These are phyloP conservation scores for Pythium monospermum DNA, from an alignment of 352 stramenopile species.

Conservation along the genomic window DNA sequence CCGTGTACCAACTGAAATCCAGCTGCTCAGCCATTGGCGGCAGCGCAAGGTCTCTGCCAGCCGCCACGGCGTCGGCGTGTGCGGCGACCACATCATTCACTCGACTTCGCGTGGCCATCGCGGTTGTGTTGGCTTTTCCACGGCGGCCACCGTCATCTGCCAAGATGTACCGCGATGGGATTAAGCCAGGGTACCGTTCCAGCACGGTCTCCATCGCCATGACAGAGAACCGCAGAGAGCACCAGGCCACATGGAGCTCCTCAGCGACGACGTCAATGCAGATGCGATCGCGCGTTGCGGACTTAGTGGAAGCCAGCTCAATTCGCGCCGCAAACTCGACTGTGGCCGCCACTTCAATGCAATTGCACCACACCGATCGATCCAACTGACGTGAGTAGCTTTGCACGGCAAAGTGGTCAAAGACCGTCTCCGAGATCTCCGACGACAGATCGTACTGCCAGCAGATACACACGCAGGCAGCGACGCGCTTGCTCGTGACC, in stretches of 20 bases:
- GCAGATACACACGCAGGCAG: too few species aligned
- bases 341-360: slow-evolving; percentile 13
- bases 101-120: neutral
- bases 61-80: slow-evolving; percentile 4
- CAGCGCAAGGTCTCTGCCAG: too few species aligned
- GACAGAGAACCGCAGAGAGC: slow-evolving; percentile 12
- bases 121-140: neutral
- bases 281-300: slow-evolving; percentile 5
- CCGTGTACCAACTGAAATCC: slow-evolving; percentile 13
- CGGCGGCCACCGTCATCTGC: neutral
- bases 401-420: slow-evolving; percentile 23
- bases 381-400: slow-evolving; percentile 13
- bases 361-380: slow-evolving; percentile 4
- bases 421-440: slow-evolving; percentile 18
- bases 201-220: slow-evolving; percentile 20
- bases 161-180: slow-evolving; percentile 10
- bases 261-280: slow-evolving; percentile 4
- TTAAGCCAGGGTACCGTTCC: slow-evolving; percentile 11
- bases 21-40: too few species aligned
- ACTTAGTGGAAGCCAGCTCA: slow-evolving; percentile 2
- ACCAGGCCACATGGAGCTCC: neutral
- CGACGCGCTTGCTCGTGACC: too few species aligned
- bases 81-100: slow-evolving; percentile 7
- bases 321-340: slow-evolving; percentile 10
- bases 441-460: slow-evolving; percentile 19